These are phyloP conservation scores for Poteriospumella lacustris DNA, from an alignment of 108 stramenopile genomes.

Conservation along the genomic window DNA sequence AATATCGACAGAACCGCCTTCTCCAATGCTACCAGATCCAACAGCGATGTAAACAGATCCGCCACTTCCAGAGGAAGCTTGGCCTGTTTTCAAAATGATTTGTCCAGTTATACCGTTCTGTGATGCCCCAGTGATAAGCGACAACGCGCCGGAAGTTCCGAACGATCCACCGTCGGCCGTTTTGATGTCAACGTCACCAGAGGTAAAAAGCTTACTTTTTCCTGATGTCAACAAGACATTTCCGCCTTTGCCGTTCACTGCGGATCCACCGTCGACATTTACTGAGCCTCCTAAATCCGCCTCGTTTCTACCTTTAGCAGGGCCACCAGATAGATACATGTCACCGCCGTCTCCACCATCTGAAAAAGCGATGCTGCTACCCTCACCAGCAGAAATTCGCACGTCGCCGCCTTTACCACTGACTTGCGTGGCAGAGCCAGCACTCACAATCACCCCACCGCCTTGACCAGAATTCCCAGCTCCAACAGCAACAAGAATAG, in stretches of 20 bases:
- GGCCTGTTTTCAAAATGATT: too few species aligned
- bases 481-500: conserved; percentile 42
- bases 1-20: conserved; percentile 1
- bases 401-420: conserved; percentile 38
- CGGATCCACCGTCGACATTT: conserved; percentile 30
- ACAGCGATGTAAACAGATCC: too few species aligned
- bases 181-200: conserved; percentile 35
- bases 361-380: conserved; percentile 20
- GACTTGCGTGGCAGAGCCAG: conserved; percentile 37
- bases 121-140: conserved; percentile 49
- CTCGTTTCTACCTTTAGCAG: conserved; percentile 26
- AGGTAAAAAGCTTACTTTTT: conserved; percentile 6
- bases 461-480: conserved; percentile 39
- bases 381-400: conserved; percentile 51
- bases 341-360: conserved; percentile 44
- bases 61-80: too few species aligned
- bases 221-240: conserved; percentile 31
- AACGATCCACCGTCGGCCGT: conserved; percentile 42
- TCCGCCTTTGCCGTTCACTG: conserved; percentile 31
- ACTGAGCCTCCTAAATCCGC: conserved; percentile 36
- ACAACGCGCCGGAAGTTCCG: conserved; percentile 44
- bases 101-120: too few species aligned
- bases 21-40: too few species aligned
- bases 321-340: conserved; percentile 33
- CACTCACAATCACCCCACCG: conserved; percentile 44